phyloP scores from a whole-genome alignment of 2,329 filamentous ascomycete species.

The Coniochaeta sp. region DNA sequence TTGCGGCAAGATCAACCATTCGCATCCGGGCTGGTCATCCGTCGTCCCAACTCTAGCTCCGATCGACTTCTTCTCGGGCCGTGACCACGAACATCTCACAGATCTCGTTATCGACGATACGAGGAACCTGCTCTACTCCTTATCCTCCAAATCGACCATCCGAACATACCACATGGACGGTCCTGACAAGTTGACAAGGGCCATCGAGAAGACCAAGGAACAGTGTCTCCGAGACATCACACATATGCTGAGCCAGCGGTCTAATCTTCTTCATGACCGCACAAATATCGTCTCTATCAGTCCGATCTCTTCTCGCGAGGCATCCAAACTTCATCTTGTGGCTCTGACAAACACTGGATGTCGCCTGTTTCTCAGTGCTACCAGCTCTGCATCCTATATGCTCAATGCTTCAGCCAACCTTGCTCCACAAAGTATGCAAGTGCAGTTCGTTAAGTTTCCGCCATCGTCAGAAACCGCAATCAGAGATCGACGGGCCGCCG shows the following conservation, averaged over 20 bases:
- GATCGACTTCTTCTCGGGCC: slow-evolving; percentile 41
- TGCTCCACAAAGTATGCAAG: slow-evolving; percentile 89
- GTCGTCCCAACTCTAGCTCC: slow-evolving; percentile 46
- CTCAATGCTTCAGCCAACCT: slow-evolving; percentile 51
- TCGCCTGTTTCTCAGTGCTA: slow-evolving; percentile 86
- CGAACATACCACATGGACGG: slow-evolving; percentile 82
- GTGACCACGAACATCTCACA: slow-evolving; percentile 55
- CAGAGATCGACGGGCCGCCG: slow-evolving; percentile 21
- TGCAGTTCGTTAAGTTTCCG: slow-evolving; percentile 94
- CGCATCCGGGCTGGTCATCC: slow-evolving; percentile 62
- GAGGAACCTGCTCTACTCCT: slow-evolving; percentile 80
- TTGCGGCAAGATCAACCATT: slow-evolving; percentile 85
- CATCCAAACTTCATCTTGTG: slow-evolving; percentile 79
- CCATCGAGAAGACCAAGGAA: slow-evolving; percentile 58
- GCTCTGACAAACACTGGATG: slow-evolving; percentile 87
- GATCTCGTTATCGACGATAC: slow-evolving; percentile 86
- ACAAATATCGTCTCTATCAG: slow-evolving; percentile 78
- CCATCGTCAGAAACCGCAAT: slow-evolving; percentile 33
- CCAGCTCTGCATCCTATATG: slow-evolving; percentile 64
- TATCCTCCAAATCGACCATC: slow-evolving; percentile 83
- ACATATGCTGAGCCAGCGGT: slow-evolving; percentile 68
- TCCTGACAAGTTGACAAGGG: slow-evolving; percentile 51
- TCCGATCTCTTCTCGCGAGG: slow-evolving; percentile 71
- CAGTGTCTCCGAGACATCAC: slow-evolving; percentile 65
- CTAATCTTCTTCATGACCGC: slow-evolving; percentile 60